Evolutionary conservation across 1,284 basidiomycete genomes (phyloP), one percentile per base, ranked within the genome.

Genomic region (Meira nashicola): DNA sequence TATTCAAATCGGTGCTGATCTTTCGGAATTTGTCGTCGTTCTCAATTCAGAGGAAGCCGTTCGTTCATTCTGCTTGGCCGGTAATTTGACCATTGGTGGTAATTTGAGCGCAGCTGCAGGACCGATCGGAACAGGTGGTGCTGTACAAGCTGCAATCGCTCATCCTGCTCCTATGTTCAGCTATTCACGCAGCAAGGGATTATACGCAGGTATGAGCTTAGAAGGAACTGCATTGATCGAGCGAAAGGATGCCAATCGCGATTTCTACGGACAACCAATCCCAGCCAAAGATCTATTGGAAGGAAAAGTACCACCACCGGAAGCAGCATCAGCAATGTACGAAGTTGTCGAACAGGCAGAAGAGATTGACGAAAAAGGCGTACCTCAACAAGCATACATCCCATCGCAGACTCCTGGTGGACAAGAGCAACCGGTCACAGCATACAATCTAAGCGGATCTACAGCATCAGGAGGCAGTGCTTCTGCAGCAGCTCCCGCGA

Each of bases 101-200:
- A 67, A 73, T 56, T 71, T 80, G 12, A 64, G 59, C 15, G 71
- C 73, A 7, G 66, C 74, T 0, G 72, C 69, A 2, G 74, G 76
- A 0, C 94, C 94, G 0, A 89, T 97, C 65, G 95, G 94, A 0
- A 96, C 93, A 0, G 95, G 95, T 10, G 94, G 89, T 0, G 89
- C 89, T 59, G 86, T 96, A 8, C 87, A 93, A 70, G 86, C 91
- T 0, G 87, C 86, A 9, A 81, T 98, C 49, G 87, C 90, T 17
- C 90, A 94, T 79, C 92, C 94, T 0, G 87, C 94, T 11, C 93
- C 93, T 0, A 92, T 97, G 88, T 98, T 96, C 81, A 91, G 90
- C 66, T 97, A 97, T 80, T 92, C 89, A 19, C 89, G 93, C 79
- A 92, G 89, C 11, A 93, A 92, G 81, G 92, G 93, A 65, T 83